Percentiles rank a stretch among this genome's conserved stretches.
Evolutionary conservation across 2,329 filamentous ascomycete genomes (phyloP).

Genomic region (Geosmithia morbida): DNA sequence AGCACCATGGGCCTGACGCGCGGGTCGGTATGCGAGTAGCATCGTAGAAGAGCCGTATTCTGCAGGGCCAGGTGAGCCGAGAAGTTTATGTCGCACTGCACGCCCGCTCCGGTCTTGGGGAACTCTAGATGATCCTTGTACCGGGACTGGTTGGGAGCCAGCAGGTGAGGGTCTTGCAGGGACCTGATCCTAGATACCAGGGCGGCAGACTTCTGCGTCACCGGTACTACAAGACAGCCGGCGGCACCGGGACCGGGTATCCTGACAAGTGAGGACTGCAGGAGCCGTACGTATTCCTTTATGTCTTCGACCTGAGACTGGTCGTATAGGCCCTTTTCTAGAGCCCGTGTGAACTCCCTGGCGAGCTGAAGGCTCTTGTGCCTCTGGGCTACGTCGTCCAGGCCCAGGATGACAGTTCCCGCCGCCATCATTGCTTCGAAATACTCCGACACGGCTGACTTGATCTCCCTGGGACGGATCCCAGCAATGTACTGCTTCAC

Average conservation of each 20-base stretch:
- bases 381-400: constrained; percentile 23
- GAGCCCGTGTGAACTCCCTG: constrained; percentile 36
- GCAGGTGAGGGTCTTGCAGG: constrained; percentile 33
- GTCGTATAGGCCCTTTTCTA: constrained; percentile 32
- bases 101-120: constrained; percentile 61
- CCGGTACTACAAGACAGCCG: constrained; percentile 15
- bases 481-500: constrained; percentile 35
- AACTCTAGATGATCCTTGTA: constrained; percentile 57
- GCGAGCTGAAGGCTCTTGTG: constrained; percentile 44
- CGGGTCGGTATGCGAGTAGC: constrained; percentile 66
- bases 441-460: not conserved
- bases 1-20: constrained; percentile 67
- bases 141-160: constrained; percentile 32
- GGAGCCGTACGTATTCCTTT: constrained; percentile 32
- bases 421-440: not conserved
- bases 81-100: constrained; percentile 88
- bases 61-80: constrained; percentile 70
- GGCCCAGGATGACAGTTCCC: not conserved
- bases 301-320: constrained; percentile 20
- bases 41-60: constrained; percentile 70
- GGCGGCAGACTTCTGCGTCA: constrained; percentile 14
- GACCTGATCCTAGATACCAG: constrained; percentile 24
- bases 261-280: constrained; percentile 22
- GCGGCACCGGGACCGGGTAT: not conserved
- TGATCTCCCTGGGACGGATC: constrained; percentile 30